Evolutionary conservation across 2,329 filamentous ascomycete species (phyloP), one percentile per base, ranked within the genome.

Genomic region (Fusarium pseudocircinatum): DNA sequence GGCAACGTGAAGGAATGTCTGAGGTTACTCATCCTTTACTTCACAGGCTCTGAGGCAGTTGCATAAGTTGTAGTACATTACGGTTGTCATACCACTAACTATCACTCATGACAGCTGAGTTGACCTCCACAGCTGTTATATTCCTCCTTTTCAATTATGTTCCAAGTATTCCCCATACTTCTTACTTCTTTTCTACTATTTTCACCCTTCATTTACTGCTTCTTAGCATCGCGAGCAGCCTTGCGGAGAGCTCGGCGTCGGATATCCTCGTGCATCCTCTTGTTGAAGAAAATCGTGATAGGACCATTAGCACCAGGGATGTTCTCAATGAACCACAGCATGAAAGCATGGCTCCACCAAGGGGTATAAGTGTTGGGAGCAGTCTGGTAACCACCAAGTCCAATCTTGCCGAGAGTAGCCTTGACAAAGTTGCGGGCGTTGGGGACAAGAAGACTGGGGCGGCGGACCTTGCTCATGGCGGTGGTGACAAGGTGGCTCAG

Each of bases 381-480:
- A 18, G 89, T 89, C 80, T 97, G 94, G 76, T 93, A 94, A 56
- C 93, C 91, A 69, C 94, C 93, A 63, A 89, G 90, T 53, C 96
- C 96, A 78, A 99, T 88, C 87, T 96, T 97, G 72, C 88, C 85
- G 66, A 99, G 85, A 0, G 93, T 90, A 12, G 93, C 86, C 77
- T 89, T 90, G 63, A 99, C 96, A 81, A 98, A 98, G 60, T 88
- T 85, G 81, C 92, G 92, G 20, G 96, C 93, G 67, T 88, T 94
- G 15, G 96, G 96, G 50, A 98, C 93, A 64, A 95, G 85, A 50
- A 91, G 83, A 72, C 90, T 96, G 1, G 94, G 86, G 63, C 92
- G 92, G 78, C 94, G 92, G 77, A 99, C 91, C 88, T 99, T 99
- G 84, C 93, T 96, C 96, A 99, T 99, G 79, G 96, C 94, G 2